Base-by-base conservation (phyloP, 371 early-diverging fungal species). In the Lichtheimia hyalospora region DNA sequence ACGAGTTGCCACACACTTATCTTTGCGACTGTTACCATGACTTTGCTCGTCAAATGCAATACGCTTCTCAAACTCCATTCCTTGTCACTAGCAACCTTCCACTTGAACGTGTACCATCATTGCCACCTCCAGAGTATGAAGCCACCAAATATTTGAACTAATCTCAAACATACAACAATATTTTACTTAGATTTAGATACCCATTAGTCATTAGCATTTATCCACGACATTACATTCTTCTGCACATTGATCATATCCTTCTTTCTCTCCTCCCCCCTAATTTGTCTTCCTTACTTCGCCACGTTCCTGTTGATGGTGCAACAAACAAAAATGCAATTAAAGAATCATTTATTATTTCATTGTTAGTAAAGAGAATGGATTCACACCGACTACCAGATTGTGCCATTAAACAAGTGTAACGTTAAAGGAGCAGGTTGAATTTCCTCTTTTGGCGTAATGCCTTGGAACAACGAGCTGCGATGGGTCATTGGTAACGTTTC, bases 41-140 rank as follows among this genome's bases (percentile, higher is more conserved):
- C n/a, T 77, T 74, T 54, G 63, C 70, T 4, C 43, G 66, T 10
- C 72, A 72, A 52, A 70, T 77, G 68, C 70, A 74, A 46, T 68
- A 67, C 61, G 78, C 74, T 6, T 73, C 77, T 18, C 71, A 76
- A 49, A 60, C 64, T 23, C 71, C 69, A 25, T 56, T 67, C 24
- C 52, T 76, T 10, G 54, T 54, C 2, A 54, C 54, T 1, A 52
- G 40, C 27, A 59, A 24, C 14, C 42, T 14, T 3, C 40, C 15
- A 10, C 44, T 77, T 28, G 74, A 70, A 25, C 69, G 66, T 44
- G 57, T 72, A 23, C 74, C 78, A 3, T 77, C 78, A 10, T 67
- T 68, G 50, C 78, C 78, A 16, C 78, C 78, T 23, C 78, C 78
- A 3, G 74, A 72, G 43, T 77, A 74, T 66, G 69, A 34, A 34